These are phyloP conservation scores for Lactarius hengduanensis DNA, from an alignment of 768 basidiomycete species.

Conservation along the genomic window DNA sequence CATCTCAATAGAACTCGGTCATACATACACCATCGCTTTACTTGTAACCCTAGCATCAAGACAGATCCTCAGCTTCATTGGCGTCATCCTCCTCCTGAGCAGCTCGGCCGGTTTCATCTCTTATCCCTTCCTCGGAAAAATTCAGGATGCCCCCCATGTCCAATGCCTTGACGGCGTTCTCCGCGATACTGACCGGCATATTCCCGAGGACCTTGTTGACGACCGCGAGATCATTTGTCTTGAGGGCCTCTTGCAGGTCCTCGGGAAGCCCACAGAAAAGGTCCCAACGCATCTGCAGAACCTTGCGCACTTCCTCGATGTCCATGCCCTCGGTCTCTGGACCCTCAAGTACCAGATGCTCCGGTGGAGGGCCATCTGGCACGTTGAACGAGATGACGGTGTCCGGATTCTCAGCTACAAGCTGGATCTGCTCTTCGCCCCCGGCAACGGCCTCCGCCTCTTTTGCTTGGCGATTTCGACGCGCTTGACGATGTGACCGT, in stretches of 20 bases:
- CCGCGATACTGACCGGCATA: slow-evolving; percentile 83
- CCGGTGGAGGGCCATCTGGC: slow-evolving; percentile 93
- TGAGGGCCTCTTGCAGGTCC: slow-evolving; percentile 73
- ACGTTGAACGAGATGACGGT: slow-evolving; percentile 85
- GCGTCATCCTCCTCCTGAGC: slow-evolving; percentile 27
- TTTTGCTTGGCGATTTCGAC: slow-evolving; percentile 59
- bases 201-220: slow-evolving; percentile 89
- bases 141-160: slow-evolving; percentile 89
- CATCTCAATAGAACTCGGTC: not conserved
- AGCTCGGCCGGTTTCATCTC: slow-evolving; percentile 55
- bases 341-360: slow-evolving; percentile 80
- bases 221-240: slow-evolving; percentile 65
- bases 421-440: slow-evolving; percentile 82
- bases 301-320: slow-evolving; percentile 81
- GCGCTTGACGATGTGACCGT: slow-evolving; percentile 74
- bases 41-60: not conserved
- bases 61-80: slow-evolving; percentile 14
- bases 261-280: slow-evolving; percentile 73
- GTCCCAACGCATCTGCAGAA: slow-evolving; percentile 88
- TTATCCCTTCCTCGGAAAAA: slow-evolving; percentile 74
- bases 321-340: slow-evolving; percentile 81
- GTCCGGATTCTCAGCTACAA: slow-evolving; percentile 83
- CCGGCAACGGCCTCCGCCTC: slow-evolving; percentile 40
- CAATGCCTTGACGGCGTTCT: slow-evolving; percentile 73
- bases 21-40: slow-evolving; percentile 1